Evolutionary conservation across 306 rosid species (phyloP).

Genomic region (Spatholobus suberectus): DNA sequence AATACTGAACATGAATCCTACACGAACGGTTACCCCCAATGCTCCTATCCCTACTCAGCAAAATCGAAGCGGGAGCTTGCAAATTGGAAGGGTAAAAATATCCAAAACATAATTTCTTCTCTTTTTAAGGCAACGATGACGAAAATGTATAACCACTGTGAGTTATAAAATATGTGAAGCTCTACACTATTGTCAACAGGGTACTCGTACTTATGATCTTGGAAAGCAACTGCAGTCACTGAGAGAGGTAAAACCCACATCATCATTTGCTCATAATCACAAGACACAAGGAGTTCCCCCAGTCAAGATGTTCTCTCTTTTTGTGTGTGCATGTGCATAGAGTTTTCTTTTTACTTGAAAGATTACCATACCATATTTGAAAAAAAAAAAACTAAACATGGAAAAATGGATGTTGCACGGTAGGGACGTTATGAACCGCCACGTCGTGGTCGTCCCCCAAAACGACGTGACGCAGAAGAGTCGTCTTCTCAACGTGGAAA

Average conservation of each 20-base stretch:
- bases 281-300: not conserved
- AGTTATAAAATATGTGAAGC: not conserved
- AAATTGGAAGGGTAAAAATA: not conserved
- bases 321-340: not conserved
- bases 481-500: not conserved
- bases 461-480: not conserved
- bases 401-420: not conserved
- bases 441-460: not conserved
- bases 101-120: not conserved
- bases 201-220: not conserved
- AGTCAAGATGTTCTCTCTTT: not conserved
- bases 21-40: not conserved
- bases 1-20: not conserved
- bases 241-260: not conserved
- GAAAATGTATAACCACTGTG: not conserved
- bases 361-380: not conserved
- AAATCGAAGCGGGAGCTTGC: not conserved
- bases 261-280: not conserved
- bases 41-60: not conserved
- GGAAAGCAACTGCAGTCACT: not conserved
- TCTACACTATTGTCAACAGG: not conserved
- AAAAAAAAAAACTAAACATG: conserved; percentile 1
- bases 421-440: not conserved
- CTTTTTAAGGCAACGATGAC: not conserved
- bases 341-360: not conserved